Percentiles rank a stretch among this genome's conserved stretches.
These are phyloP conservation scores for Carallia brachiata DNA, from an alignment of 345 rosid species.

Conservation along the genomic window DNA sequence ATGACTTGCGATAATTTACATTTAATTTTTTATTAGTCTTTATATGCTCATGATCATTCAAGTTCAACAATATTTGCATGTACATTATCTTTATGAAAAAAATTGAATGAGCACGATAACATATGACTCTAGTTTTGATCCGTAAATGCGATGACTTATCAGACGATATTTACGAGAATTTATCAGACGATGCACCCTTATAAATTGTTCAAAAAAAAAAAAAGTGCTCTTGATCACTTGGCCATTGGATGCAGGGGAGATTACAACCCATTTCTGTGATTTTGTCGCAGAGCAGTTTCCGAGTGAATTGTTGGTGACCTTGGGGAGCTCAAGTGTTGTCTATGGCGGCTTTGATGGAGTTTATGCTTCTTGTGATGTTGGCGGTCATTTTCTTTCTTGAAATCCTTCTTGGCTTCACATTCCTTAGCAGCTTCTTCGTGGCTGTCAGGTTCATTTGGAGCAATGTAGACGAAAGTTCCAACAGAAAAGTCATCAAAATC, in stretches of 20 bases:
- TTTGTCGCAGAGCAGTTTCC: conserved; percentile 25
- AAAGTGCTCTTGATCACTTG: conserved; percentile 4
- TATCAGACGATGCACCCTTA: too few relatives aligned
- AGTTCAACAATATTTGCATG: too few relatives aligned
- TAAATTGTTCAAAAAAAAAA: too few relatives aligned
- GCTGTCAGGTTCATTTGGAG: conserved; percentile 37
- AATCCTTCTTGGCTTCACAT: conserved; percentile 26
- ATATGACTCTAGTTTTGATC: too few relatives aligned
- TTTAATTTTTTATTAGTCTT: not conserved
- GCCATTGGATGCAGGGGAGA: conserved; percentile 40
- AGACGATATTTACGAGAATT: too few relatives aligned
- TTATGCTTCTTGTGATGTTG: conserved; percentile 31
- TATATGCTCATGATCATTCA: not conserved
- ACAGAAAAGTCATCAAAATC: conserved; percentile 50
- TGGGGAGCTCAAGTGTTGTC: conserved; percentile 29
- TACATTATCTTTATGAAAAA: too few relatives aligned
- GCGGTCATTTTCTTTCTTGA: conserved; percentile 34
- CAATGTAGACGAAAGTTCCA: conserved; percentile 66
- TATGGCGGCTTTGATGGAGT: conserved; percentile 19
- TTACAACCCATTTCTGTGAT: conserved; percentile 30
- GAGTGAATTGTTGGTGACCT: conserved; percentile 28
- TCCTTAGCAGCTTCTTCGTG: conserved; percentile 27
- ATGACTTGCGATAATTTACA: not conserved
- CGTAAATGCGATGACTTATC: too few relatives aligned
- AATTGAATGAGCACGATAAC: too few relatives aligned